Conservation (phyloP, 768 basidiomycete species). For the Auricularia sp. region DNA sequence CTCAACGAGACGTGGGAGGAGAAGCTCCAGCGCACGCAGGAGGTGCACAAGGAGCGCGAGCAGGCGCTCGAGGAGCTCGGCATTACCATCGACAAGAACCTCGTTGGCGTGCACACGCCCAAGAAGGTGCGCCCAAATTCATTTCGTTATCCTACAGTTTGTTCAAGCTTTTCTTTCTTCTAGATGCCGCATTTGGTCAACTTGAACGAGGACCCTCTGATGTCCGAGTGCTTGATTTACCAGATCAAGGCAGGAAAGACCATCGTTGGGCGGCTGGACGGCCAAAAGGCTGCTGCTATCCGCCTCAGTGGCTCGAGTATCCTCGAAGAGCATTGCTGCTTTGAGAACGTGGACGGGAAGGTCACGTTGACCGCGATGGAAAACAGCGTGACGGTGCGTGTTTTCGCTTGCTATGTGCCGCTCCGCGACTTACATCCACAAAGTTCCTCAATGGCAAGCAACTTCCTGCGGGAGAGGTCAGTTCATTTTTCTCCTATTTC, state of each 20-base stretch:
- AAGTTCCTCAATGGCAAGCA: conserved; percentile 94
- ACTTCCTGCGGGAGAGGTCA: conserved; percentile 50
- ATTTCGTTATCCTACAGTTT: not conserved
- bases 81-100: conserved; percentile 93
- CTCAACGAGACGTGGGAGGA: conserved; percentile 96
- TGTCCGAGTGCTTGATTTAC: conserved; percentile 92
- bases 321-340: conserved; percentile 82
- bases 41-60: conserved; percentile 94
- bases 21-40: conserved; percentile 81
- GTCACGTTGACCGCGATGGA: conserved; percentile 73
- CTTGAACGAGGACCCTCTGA: conserved; percentile 88
- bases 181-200: conserved; percentile 93
- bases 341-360: conserved; percentile 77
- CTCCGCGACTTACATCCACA: conserved; percentile 6
- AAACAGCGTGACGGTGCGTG: conserved; percentile 71
- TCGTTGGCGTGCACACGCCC: conserved; percentile 95
- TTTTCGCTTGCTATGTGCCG: not conserved
- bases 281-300: conserved; percentile 72
- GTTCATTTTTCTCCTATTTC: not conserved
- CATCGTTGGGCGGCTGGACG: conserved; percentile 79
- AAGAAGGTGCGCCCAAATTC: conserved; percentile 53
- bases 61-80: conserved; percentile 95
- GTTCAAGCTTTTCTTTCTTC: not conserved
- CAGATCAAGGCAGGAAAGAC: conserved; percentile 83
- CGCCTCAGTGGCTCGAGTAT: conserved; percentile 89